Conservation (phyloP, 768 basidiomycete genomes). For the Termitomyces sp. region DNA sequence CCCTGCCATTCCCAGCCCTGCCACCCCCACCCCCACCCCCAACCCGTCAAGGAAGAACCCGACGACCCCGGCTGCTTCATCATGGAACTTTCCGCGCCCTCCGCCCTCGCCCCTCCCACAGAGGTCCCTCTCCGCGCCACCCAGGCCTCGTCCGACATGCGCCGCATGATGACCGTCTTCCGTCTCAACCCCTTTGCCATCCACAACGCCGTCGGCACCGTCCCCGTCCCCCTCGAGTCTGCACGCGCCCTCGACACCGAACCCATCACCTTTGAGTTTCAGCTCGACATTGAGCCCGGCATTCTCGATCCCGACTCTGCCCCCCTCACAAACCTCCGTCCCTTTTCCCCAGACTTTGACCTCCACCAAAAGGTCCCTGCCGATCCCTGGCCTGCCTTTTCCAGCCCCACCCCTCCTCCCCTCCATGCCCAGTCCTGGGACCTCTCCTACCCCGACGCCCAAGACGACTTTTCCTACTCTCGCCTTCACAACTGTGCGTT, state of each 20-base stretch:
- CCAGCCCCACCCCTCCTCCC: neutral
- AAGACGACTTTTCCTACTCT: too few relatives aligned
- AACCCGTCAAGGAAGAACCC: constrained; percentile 34
- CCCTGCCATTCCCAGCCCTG: constrained; percentile 1
- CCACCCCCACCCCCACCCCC: constrained; percentile 4
- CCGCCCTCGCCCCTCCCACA: constrained; percentile 46
- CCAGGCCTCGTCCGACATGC: constrained; percentile 67
- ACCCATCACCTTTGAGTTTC: constrained; percentile 64
- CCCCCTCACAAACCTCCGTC: too few relatives aligned
- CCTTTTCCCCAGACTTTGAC: constrained; percentile 38
- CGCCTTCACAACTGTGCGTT: constrained; percentile 13
- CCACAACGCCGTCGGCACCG: constrained; percentile 42
- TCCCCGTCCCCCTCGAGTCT: constrained; percentile 36
- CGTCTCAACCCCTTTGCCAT: constrained; percentile 74
- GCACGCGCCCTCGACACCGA: constrained; percentile 58
- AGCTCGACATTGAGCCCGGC: constrained; percentile 37
- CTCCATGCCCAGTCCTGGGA: constrained; percentile 14
- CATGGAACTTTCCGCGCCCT: constrained; percentile 34
- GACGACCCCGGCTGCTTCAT: constrained; percentile 40
- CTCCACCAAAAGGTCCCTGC: constrained; percentile 17
- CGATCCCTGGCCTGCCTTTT: constrained; percentile 14
- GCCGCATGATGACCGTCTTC: constrained; percentile 74
- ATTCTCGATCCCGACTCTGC: constrained; percentile 17
- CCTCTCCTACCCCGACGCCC: constrained; percentile 11
- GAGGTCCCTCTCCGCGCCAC: constrained; percentile 76